These are phyloP conservation scores for Cordyceps pruinosa DNA, from an alignment of 2,329 filamentous ascomycete species.

Conservation along the genomic window DNA sequence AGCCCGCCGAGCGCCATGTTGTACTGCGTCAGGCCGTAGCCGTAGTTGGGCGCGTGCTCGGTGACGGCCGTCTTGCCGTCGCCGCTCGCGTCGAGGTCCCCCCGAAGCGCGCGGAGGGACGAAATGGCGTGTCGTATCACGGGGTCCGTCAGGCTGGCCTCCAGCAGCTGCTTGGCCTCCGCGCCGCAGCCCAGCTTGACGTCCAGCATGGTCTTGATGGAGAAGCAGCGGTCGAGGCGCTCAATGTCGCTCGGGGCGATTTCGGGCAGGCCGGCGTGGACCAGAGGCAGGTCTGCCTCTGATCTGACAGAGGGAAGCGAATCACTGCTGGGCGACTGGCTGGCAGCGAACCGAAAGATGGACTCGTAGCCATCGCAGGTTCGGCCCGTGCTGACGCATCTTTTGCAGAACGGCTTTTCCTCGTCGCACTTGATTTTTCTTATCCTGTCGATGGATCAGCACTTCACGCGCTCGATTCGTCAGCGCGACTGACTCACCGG, in stretches of 20 bases:
- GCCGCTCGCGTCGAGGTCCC: constrained; percentile 30
- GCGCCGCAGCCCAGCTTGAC: constrained; percentile 30
- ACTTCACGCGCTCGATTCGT: neutral
- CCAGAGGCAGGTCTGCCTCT: constrained; percentile 14
- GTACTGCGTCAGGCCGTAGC: constrained; percentile 37
- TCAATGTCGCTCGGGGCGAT: constrained; percentile 23
- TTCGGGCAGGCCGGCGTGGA: constrained; percentile 15
- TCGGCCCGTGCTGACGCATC: constrained; percentile 32
- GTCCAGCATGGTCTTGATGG: constrained; percentile 35
- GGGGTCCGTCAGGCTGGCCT: constrained; percentile 30
- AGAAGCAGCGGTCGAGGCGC: constrained; percentile 33
- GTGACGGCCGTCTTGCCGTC: constrained; percentile 19
- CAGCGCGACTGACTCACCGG: constrained; percentile 28
- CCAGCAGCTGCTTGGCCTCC: constrained; percentile 34
- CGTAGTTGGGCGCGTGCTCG: constrained; percentile 24
- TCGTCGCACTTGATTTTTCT: constrained; percentile 34
- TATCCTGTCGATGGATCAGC: constrained; percentile 23
- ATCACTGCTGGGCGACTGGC: constrained; percentile 16
- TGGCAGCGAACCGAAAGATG: constrained; percentile 26
- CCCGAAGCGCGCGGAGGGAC: constrained; percentile 33
- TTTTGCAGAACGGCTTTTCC: constrained; percentile 28
- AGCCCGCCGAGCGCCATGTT: constrained; percentile 33
- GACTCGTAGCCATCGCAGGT: constrained; percentile 37
- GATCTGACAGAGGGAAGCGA: neutral
- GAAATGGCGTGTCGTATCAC: constrained; percentile 32